Conservation (phyloP, 108 stramenopile genomes). For the Aurantiochytrium sp. region DNA sequence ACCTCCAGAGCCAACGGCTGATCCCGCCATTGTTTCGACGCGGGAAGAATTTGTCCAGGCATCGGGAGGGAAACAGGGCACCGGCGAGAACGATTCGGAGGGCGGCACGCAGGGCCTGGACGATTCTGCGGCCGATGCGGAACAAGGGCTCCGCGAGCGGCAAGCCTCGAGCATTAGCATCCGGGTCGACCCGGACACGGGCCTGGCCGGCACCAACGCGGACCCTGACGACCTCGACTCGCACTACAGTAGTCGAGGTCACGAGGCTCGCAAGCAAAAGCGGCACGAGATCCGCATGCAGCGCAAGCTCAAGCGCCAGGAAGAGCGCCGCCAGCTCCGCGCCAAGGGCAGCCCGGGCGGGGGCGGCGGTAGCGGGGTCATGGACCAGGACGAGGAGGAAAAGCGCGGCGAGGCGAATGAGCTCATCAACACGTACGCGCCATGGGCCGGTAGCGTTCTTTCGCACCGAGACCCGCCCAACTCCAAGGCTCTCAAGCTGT, state of each 20-base stretch:
- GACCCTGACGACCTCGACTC: neutral
- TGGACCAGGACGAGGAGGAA: neutral
- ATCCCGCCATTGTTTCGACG: neutral
- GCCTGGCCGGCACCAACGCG: slow-evolving; percentile 30
- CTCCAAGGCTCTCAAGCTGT: slow-evolving; percentile 36
- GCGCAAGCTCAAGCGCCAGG: neutral
- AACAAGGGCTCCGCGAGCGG: too few relatives aligned
- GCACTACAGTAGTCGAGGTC: too few relatives aligned
- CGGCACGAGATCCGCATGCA: neutral
- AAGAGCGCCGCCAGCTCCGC: neutral
- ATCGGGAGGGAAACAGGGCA: too few relatives aligned
- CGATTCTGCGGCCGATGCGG: too few relatives aligned
- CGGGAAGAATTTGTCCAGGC: too few relatives aligned
- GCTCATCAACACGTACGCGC: slow-evolving; percentile 24
- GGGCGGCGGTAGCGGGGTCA: too few relatives aligned
- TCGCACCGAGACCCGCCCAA: slow-evolving; percentile 20
- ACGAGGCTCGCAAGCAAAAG: slow-evolving; percentile 33
- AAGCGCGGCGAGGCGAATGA: neutral
- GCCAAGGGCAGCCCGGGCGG: neutral
- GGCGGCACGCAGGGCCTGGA: too few relatives aligned
- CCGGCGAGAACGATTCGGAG: too few relatives aligned
- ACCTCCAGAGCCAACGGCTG: slow-evolving; percentile 28
- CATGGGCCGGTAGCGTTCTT: neutral
- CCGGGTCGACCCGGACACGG: neutral
- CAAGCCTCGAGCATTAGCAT: neutral